phyloP scores from a whole-genome alignment of 768 basidiomycete genomes.

The Leucosporidium scottii region DNA sequence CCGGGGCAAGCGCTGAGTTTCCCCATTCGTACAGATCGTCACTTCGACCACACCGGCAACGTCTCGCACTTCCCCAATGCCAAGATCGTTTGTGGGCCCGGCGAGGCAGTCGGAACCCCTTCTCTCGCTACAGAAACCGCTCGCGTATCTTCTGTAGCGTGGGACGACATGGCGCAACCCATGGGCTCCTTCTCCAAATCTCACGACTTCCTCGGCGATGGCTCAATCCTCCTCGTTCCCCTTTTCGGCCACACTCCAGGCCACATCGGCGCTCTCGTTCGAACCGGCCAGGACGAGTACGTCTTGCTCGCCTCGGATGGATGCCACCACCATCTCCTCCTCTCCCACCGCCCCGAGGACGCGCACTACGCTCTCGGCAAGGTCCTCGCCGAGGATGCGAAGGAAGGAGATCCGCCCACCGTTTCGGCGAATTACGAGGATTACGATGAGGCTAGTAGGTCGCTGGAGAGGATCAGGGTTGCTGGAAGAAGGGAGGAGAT shows the following conservation, averaged over 20 bases:
- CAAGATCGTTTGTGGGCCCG: constrained; percentile 19
- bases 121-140: neutral
- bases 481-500: constrained; percentile 7
- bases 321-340: constrained; percentile 15
- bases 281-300: constrained; percentile 19
- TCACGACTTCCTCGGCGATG: constrained; percentile 28
- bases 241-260: constrained; percentile 21
- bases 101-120: neutral
- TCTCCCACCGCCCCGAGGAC: neutral
- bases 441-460: neutral
- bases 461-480: constrained; percentile 21
- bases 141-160: neutral
- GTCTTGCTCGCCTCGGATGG: constrained; percentile 29
- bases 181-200: constrained; percentile 21
- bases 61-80: constrained; percentile 11
- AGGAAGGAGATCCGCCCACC: neutral
- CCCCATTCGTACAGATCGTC: constrained; percentile 2
- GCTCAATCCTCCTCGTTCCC: constrained; percentile 10
- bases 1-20: too few relatives aligned
- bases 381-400: neutral
- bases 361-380: constrained; percentile 3
- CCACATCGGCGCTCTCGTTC: constrained; percentile 19
- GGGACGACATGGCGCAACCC: neutral
- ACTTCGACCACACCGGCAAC: constrained; percentile 26
- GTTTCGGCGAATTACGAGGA: constrained; percentile 21